A percentile compares a stretch with the other conserved stretches of the same genome.
Evolutionary conservation across 495 filamentous ascomycete genomes (phyloP).

Genomic region (Penicillium crystallinum): DNA sequence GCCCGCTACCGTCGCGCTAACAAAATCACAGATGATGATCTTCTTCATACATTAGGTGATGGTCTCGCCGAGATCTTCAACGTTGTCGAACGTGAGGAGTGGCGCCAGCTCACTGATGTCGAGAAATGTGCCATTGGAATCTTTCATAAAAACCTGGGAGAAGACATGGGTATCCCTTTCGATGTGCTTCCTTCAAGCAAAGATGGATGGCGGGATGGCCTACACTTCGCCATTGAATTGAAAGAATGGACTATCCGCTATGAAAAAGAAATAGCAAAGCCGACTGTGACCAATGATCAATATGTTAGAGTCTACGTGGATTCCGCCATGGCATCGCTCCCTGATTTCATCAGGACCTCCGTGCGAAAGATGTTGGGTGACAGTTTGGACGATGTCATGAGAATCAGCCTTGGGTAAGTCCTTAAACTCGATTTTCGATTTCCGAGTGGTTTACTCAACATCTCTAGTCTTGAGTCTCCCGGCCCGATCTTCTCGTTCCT

Average conservation of each 20-base stretch:
- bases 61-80: slow-evolving; percentile 34
- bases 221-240: slow-evolving; percentile 50
- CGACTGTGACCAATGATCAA: slow-evolving; percentile 24
- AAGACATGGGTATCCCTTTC: slow-evolving; percentile 40
- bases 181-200: slow-evolving; percentile 13
- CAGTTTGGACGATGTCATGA: slow-evolving; percentile 24
- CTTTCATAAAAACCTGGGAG: slow-evolving; percentile 36
- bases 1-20: slow-evolving; percentile 28
- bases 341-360: slow-evolving; percentile 7
- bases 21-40: slow-evolving; percentile 39
- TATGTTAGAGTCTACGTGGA: slow-evolving; percentile 28
- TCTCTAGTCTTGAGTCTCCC: slow-evolving; percentile 19
- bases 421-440: background rate
- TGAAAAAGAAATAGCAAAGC: slow-evolving; percentile 31
- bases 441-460: slow-evolving; percentile 6
- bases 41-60: slow-evolving; percentile 40
- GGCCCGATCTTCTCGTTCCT: slow-evolving; percentile 23
- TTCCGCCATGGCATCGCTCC: slow-evolving; percentile 16
- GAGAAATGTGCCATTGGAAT: slow-evolving; percentile 40
- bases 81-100: slow-evolving; percentile 34
- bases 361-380: slow-evolving; percentile 22
- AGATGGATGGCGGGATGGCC: slow-evolving; percentile 46
- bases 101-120: slow-evolving; percentile 36
- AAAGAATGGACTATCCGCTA: slow-evolving; percentile 44
- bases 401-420: slow-evolving; percentile 20